Percentiles rank a stretch among this genome's conserved stretches.
Evolutionary conservation across 345 rosid genomes (phyloP).

Genomic region (Citrus trifoliata): DNA sequence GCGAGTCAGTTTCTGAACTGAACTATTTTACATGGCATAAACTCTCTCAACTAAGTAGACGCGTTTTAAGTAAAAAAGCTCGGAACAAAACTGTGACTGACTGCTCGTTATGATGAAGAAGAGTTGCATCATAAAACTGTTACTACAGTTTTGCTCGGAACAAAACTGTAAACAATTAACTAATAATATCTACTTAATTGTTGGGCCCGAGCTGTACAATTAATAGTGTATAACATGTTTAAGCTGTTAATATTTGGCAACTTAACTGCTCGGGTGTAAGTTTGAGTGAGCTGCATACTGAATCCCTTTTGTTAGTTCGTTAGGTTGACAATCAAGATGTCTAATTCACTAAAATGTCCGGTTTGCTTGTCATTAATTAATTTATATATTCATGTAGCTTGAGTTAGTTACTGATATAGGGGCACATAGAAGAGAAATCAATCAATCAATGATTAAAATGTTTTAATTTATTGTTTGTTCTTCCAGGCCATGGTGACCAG

Average conservation of each 20-base stretch:
- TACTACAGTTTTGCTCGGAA: too few species aligned
- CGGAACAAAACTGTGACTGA: too few species aligned
- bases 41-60: too few species aligned
- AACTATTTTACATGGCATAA: too few species aligned
- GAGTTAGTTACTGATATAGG: background rate
- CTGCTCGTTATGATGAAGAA: too few species aligned
- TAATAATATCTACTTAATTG: too few species aligned
- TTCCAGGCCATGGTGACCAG: conserved; percentile 84
- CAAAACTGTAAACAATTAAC: too few species aligned
- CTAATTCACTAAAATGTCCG: background rate
- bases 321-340: background rate
- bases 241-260: background rate
- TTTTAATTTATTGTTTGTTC: background rate
- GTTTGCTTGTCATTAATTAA: background rate
- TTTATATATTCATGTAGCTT: background rate
- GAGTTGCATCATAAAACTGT: too few species aligned
- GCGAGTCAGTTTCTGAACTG: too few species aligned
- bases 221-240: background rate
- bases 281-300: background rate
- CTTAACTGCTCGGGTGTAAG: background rate
- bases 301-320: background rate
- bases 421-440: background rate
- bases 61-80: too few species aligned
- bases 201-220: too few species aligned
- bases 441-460: background rate